Evolutionary conservation across 2,329 filamentous ascomycete species (phyloP).

Genomic region (Colletotrichum spinosum): DNA sequence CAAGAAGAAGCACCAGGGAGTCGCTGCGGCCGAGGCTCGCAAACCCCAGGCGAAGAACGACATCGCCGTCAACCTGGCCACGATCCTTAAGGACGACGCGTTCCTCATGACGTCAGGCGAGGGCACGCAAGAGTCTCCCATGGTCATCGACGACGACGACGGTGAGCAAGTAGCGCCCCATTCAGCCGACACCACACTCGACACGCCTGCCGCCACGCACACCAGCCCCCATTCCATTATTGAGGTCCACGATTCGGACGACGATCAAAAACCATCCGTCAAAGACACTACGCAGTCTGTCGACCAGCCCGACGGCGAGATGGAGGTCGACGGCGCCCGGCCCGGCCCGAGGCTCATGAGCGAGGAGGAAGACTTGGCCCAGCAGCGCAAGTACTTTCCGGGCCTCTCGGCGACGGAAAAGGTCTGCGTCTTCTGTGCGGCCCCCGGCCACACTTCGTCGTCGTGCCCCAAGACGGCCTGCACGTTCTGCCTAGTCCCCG

Average conservation of each 20-base stretch:
- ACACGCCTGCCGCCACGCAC: neutral
- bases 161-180: constrained; percentile 15
- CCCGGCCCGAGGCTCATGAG: constrained; percentile 30
- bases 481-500: constrained; percentile 57
- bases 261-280: neutral
- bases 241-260: neutral
- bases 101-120: constrained; percentile 10
- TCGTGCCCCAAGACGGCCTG: constrained; percentile 61
- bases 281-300: constrained; percentile 18
- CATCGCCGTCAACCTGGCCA: constrained; percentile 23
- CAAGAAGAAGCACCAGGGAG: constrained; percentile 23
- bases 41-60: constrained; percentile 27
- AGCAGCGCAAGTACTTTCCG: constrained; percentile 64
- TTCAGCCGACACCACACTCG: neutral
- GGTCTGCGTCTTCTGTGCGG: constrained; percentile 65
- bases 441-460: constrained; percentile 56
- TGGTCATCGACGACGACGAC: constrained; percentile 30
- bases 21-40: constrained; percentile 17
- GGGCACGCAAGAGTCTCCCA: constrained; percentile 17
- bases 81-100: constrained; percentile 24
- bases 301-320: constrained; percentile 28
- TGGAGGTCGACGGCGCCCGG: constrained; percentile 8
- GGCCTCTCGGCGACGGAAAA: constrained; percentile 54
- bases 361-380: constrained; percentile 48
- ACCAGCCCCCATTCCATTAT: neutral